Evolutionary conservation across 2,329 filamentous ascomycete genomes (phyloP).

Genomic region (Trichoderma gracile): DNA sequence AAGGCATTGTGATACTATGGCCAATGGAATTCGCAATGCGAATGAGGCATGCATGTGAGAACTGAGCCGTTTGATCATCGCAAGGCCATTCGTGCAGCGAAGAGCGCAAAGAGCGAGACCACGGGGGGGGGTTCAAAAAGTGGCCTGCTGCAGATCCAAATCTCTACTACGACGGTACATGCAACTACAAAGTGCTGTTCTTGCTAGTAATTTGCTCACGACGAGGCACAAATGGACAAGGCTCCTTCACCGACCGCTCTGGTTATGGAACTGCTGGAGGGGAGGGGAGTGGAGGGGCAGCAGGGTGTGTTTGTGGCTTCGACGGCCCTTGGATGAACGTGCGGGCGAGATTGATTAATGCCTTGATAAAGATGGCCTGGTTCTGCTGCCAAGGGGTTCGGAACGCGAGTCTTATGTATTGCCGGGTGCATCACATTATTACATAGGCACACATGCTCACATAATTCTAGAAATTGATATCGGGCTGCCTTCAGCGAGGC

Average conservation of each 20-base stretch:
- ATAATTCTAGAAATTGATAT: not conserved
- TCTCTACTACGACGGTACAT: not conserved
- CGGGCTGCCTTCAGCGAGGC: not conserved
- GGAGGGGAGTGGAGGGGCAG: not conserved
- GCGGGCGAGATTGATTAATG: conserved; percentile 9
- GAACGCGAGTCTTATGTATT: too few species aligned
- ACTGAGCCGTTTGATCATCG: conserved; percentile 1
- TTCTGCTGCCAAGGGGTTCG: too few species aligned
- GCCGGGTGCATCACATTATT: too few species aligned
- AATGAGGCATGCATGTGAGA: conserved; percentile 12
- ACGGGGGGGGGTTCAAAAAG: not conserved
- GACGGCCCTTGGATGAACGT: conserved; percentile 1
- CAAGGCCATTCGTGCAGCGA: not conserved
- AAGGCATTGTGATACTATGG: too few species aligned
- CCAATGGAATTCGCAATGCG: not conserved
- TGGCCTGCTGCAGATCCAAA: conserved; percentile 22
- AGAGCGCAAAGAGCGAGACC: not conserved
- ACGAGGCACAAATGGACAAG: conserved; percentile 2
- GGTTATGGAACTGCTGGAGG: not conserved
- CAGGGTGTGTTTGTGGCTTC: not conserved
- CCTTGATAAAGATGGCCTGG: not conserved
- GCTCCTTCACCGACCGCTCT: conserved; percentile 1
- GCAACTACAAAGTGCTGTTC: not conserved
- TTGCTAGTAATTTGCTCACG: not conserved
- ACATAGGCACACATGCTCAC: too few species aligned